phyloP scores from a whole-genome alignment of 164 flowering plant species.

The Magnolia changhungtana region DNA sequence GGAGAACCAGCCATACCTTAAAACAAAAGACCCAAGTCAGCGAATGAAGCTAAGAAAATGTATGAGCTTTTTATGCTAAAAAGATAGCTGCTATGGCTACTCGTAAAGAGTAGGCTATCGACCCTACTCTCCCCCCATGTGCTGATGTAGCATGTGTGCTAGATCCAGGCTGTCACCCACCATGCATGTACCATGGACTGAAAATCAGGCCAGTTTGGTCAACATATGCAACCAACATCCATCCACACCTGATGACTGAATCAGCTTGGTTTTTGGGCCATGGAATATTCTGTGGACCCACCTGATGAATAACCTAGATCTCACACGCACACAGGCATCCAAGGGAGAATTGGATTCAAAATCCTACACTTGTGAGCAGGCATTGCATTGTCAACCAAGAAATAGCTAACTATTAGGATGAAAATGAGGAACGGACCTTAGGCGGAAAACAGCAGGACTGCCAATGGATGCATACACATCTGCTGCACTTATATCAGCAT shows the following conservation, averaged over 20 bases:
- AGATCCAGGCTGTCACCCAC: not conserved
- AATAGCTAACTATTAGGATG: too few relatives aligned
- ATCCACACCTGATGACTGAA: too few relatives aligned
- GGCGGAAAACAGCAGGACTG: constrained; percentile 72
- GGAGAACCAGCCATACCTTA: constrained; percentile 92
- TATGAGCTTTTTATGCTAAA: too few relatives aligned
- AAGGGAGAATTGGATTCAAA: not conserved
- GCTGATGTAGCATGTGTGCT: not conserved
- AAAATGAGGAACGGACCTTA: constrained; percentile 45
- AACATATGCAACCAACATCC: not conserved
- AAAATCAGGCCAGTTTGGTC: not conserved
- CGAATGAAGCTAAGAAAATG: not conserved
- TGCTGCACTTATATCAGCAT: constrained; percentile 62
- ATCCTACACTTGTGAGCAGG: too few relatives aligned
- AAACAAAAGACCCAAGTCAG: constrained; percentile 10
- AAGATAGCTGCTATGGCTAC: too few relatives aligned
- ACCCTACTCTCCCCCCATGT: too few relatives aligned
- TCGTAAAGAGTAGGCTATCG: too few relatives aligned
- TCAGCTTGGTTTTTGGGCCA: too few relatives aligned
- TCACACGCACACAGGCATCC: too few relatives aligned
- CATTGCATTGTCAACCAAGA: too few relatives aligned
- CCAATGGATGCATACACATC: constrained; percentile 72
- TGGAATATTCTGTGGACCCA: too few relatives aligned
- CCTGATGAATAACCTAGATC: too few relatives aligned
- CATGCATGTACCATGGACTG: not conserved